Base-by-base conservation (phyloP, 495 filamentous ascomycete genomes). In the Collariella sp. region DNA sequence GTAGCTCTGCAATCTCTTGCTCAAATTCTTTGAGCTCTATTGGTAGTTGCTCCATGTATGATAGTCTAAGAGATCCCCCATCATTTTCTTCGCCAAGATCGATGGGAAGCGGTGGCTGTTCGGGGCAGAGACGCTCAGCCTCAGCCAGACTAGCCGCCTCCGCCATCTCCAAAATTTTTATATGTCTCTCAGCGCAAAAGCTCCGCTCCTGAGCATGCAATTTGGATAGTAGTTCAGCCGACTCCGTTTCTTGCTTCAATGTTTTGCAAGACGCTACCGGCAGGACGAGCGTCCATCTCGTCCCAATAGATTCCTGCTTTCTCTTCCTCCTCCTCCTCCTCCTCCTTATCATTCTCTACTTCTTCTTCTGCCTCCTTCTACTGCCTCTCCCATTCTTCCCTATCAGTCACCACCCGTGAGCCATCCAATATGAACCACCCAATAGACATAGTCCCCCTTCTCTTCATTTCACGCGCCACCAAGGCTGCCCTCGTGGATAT, bases 261-360 rank as follows among this genome's bases (percentile, higher is more conserved):
- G 36, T 67, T 56, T 34, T 51, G 36, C 23, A 66, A 34, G 19
- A 64, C 61, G n/a, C 55, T 54, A 6, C 40, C 46, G 7, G 63
- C 63, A 0, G 52, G 52, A 9, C 61, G 46, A 16, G 47, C 34
- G 0, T 47, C 45, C 33, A 60, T 55, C 23, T 62, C 46, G 18
- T 62, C 51, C 23, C 48, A 57, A 18, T 26, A 24, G 29, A 55
- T 51, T 7, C 24, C 9, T 7, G 47, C 51, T 19, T 39, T 42
- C 7, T 46, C 51, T 20, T 20, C 19, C 5, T 46, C 42, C 18
- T 49, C 39, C 0, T 29, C 40, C 5, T 31, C 46, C 22, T 49
- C 39, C 33, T 40, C 23, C 1, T 43, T 44, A 1, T 36, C 29
- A 2, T 52, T 26, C 16, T 23, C 35, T 38, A 13, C 23, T 10